phyloP scores from a whole-genome alignment of 2,329 filamentous ascomycete species.

The Blastomyces gilchristii region DNA sequence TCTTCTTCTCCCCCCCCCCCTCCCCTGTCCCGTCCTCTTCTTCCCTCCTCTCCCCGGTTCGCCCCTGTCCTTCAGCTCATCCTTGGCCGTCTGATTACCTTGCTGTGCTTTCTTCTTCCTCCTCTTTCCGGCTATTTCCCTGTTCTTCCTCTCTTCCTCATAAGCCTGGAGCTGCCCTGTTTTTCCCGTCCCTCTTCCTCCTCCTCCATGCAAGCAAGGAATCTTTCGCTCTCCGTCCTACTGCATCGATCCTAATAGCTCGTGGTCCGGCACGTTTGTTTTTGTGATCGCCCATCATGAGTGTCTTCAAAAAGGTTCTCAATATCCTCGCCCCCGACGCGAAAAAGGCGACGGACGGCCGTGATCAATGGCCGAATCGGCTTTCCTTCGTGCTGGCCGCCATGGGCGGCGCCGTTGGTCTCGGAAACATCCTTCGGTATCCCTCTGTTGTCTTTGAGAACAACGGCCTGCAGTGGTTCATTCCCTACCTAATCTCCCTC shows the following conservation, averaged over 20 bases:
- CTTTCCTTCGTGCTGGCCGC: conserved; percentile 45
- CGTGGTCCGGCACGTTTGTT: neutral
- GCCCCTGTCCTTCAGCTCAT: neutral
- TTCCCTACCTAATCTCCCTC: conserved; percentile 45
- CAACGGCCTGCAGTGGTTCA: conserved; percentile 47
- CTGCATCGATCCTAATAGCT: neutral
- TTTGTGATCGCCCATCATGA: conserved; percentile 1
- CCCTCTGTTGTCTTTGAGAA: conserved; percentile 49
- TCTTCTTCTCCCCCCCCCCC: too few species aligned
- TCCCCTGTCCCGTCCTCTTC: too few species aligned
- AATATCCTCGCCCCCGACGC: conserved; percentile 22
- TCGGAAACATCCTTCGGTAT: conserved; percentile 48
- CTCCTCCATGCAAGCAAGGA: neutral
- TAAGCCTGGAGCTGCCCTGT: neutral
- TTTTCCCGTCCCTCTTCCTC: neutral
- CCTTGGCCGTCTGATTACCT: neutral
- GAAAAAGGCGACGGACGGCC: conserved; percentile 29
- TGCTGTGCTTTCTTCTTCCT: neutral
- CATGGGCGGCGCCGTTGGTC: conserved; percentile 47
- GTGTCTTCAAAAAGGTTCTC: conserved; percentile 16
- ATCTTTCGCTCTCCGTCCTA: neutral
- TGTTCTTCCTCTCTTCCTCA: neutral
- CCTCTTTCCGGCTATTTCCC: neutral
- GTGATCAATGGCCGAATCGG: conserved; percentile 46
- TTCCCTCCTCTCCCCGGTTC: too few species aligned